A percentile compares a stretch with the other conserved stretches of the same genome.
Conservation (phyloP, 441 rosid species). For the Pelargonium australe region DNA sequence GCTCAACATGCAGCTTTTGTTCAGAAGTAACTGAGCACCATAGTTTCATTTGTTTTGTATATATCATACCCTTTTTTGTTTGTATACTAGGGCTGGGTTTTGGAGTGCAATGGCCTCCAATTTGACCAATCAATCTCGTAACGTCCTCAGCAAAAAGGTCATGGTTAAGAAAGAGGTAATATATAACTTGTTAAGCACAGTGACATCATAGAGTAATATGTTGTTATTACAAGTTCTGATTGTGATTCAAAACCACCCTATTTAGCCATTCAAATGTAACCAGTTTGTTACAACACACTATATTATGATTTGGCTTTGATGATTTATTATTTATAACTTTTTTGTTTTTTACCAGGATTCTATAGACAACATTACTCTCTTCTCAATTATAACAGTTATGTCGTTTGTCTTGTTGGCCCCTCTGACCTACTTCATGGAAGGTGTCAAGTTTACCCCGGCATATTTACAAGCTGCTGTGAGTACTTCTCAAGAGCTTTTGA, state of each 20-base stretch:
- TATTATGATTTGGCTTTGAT: not conserved
- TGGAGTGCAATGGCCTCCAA: constrained; percentile 99
- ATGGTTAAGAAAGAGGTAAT: constrained; percentile 92
- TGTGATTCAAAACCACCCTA: not conserved
- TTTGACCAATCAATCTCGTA: constrained; percentile 89
- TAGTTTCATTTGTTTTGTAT: not conserved
- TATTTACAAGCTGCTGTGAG: constrained; percentile 77
- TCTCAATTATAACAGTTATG: constrained; percentile 88
- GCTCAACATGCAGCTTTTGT: not conserved
- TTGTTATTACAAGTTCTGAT: not conserved
- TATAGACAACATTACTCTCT: constrained; percentile 90
- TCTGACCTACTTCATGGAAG: constrained; percentile 70
- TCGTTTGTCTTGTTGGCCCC: constrained; percentile 75
- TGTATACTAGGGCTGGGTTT: constrained; percentile 78
- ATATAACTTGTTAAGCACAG: no score
- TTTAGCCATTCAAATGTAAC: not conserved
- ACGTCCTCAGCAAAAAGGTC: constrained; percentile 95
- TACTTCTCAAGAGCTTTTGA: constrained; percentile 22
- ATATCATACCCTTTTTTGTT: not conserved
- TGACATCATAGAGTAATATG: no score
- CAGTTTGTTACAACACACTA: not conserved
- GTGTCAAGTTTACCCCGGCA: constrained; percentile 84
- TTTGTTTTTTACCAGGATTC: constrained; percentile 50
- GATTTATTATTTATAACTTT: not conserved
- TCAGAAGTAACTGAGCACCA: not conserved